Evolutionary conservation across 1,139 yeast species (phyloP), one percentile per base, ranked within the genome.

Genomic region (Magnusiomyces magnusii): DNA sequence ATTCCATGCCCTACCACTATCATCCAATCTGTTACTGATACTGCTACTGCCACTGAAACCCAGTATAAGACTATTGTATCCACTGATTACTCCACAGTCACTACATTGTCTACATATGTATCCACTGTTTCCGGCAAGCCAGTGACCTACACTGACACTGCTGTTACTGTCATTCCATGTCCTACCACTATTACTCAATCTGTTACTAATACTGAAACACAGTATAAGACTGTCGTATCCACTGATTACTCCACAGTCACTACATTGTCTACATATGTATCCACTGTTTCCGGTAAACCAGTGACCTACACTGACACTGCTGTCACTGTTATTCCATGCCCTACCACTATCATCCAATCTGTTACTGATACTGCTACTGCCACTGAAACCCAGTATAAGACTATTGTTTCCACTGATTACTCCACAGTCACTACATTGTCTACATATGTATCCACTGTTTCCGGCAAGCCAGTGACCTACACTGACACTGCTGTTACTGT

Each of bases 1-100:
- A 36, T 50, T 21, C 53, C 53, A 5, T 28, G 28, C 36, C 55
- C 55, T 23, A 28, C 36, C 36, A 53, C 55, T 23, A 25, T 53
- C 17, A 27, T 13, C 13, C 36, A 31, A 31, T 7, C 36, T 7
- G 10, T 7, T 7, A 31, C 36, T 31, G 10, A 31, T 7, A 31
- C 36, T 31, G 36, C 7, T 7, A 7, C 7, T 31, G 36, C 7
- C 36, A 31, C 13, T 31, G 36, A 31, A 13, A 31, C 36, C 36
- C 7, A 31, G 36, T 31, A 31, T 13, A 7, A 31, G 36, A 31
- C 36, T 31, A 13, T 31, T 31, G 36, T 31, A 7, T 31, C 36
- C 13, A 31, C 36, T 31, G 36, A 7, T 31, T 31, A 7, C 7
- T 31, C 36, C 13, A 31, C 36, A 7, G 36, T 31, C 36, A 31